Percentiles rank a stretch among this genome's conserved stretches.
Evolutionary conservation across 768 basidiomycete species (phyloP).

Genomic region (Coprinellus micaceus): DNA sequence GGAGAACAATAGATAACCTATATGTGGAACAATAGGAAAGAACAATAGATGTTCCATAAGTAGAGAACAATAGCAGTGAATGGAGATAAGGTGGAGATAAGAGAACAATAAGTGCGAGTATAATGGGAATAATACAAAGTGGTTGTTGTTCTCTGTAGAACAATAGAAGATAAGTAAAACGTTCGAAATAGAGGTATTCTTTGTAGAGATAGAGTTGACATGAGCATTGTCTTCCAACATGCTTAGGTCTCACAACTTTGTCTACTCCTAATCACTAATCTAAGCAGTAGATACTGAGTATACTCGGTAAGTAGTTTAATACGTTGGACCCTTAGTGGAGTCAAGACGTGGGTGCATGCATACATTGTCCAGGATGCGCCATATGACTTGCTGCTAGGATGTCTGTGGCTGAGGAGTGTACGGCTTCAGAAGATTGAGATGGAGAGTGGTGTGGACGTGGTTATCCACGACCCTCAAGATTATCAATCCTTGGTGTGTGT

Average conservation of each 20-base stretch:
- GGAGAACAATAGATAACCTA: no score
- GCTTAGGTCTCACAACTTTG: background rate
- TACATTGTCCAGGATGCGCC: constrained; percentile 18
- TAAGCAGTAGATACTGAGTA: background rate
- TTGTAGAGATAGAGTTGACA: no score
- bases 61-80: no score
- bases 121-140: no score
- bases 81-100: no score
- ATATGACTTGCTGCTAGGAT: constrained; percentile 16
- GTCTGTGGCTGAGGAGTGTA: constrained; percentile 19
- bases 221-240: no score
- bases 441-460: background rate
- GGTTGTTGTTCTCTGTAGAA: no score
- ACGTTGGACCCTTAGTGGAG: constrained; percentile 5
- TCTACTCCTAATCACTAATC: background rate
- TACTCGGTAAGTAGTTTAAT: background rate
- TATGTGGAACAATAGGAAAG: no score
- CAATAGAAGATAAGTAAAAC: no score
- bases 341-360: constrained; percentile 20
- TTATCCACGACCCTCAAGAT: background rate
- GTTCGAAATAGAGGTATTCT: no score
- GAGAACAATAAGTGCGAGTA: no score
- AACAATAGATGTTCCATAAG: no score
- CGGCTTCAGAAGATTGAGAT: constrained; percentile 9
- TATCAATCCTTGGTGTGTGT: background rate